Evolutionary conservation across 495 filamentous ascomycete species (phyloP).

Genomic region (Xylaria bambusicola): DNA sequence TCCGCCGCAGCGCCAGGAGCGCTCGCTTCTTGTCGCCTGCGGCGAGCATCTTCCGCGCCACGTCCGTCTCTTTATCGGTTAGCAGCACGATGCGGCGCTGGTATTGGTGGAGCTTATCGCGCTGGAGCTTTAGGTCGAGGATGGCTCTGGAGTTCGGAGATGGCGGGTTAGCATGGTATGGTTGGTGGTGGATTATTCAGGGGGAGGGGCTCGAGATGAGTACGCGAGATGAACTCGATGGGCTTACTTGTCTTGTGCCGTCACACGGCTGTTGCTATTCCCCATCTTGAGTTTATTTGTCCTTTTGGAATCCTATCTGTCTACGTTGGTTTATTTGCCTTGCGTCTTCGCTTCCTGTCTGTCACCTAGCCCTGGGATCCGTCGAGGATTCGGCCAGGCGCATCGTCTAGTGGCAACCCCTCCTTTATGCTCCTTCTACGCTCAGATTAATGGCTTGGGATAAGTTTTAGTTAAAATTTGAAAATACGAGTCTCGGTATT

Average conservation of each 20-base stretch:
- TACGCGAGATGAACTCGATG: not conserved
- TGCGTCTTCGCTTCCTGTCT: not conserved
- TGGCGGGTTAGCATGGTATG: not conserved
- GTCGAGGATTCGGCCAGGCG: slow-evolving; percentile 27
- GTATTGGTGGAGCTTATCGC: slow-evolving; percentile 94
- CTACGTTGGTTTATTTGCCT: not conserved
- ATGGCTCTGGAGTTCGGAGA: slow-evolving; percentile 62
- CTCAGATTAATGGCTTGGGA: not conserved
- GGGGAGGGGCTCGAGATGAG: not conserved
- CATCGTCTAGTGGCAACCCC: slow-evolving; percentile 25
- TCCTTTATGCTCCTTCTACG: not conserved
- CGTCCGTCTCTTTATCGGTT: slow-evolving; percentile 77
- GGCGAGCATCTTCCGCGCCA: slow-evolving; percentile 78
- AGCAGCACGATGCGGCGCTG: slow-evolving; percentile 83
- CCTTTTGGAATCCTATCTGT: not conserved
- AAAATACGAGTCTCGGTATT: not conserved
- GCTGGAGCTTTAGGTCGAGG: slow-evolving; percentile 94
- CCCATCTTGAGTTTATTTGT: slow-evolving; percentile 38
- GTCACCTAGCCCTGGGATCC: slow-evolving; percentile 33
- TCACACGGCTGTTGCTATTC: slow-evolving; percentile 46
- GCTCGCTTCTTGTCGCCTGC: slow-evolving; percentile 76
- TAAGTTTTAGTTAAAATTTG: not conserved
- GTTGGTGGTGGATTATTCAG: not conserved
- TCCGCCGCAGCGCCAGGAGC: slow-evolving; percentile 84
- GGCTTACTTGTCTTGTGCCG: slow-evolving; percentile 48